Conservation (phyloP, 441 rosid species). For the Codiaeum variegatum region DNA sequence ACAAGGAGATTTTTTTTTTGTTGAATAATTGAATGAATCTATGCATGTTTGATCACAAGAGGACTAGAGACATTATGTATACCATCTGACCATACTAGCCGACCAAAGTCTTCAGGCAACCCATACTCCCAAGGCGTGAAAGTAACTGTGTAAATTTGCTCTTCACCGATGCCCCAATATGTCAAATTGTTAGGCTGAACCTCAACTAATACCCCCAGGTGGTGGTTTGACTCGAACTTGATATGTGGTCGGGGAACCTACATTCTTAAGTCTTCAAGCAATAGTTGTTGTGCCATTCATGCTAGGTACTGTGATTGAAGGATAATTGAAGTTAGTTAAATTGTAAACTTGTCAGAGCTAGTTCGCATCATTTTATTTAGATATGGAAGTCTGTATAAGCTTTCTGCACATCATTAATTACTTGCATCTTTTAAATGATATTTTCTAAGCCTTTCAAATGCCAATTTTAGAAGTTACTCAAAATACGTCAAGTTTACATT, state of each 20-base stretch:
- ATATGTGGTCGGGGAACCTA: slow-evolving; percentile 49
- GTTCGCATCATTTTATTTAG: not conserved
- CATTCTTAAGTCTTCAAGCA: slow-evolving; percentile 51
- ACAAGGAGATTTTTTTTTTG: too few species aligned
- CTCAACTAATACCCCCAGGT: slow-evolving; percentile 23
- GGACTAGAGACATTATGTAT: slow-evolving; percentile 49
- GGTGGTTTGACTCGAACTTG: slow-evolving; percentile 26
- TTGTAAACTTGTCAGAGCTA: slow-evolving; percentile 27
- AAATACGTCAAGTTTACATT: too few species aligned
- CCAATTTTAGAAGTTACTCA: too few species aligned
- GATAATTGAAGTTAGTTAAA: slow-evolving; percentile 55
- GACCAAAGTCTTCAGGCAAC: slow-evolving; percentile 35
- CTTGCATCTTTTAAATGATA: too few species aligned
- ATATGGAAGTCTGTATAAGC: slow-evolving; percentile 42
- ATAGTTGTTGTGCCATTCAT: slow-evolving; percentile 16
- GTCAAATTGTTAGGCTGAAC: slow-evolving; percentile 36
- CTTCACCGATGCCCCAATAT: slow-evolving; percentile 38
- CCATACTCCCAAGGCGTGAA: slow-evolving; percentile 13
- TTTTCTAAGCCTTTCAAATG: too few species aligned
- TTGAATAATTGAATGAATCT: not conserved
- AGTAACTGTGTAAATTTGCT: slow-evolving; percentile 40
- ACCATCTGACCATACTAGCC: slow-evolving; percentile 49
- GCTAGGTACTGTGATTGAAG: slow-evolving; percentile 51
- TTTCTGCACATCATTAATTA: slow-evolving; percentile 29
- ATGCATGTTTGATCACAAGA: slow-evolving; percentile 24